Percentiles rank a stretch among this genome's conserved stretches.
phyloP scores from a whole-genome alignment of 2,329 filamentous ascomycete species.

The Ascochyta clinopodiicola region DNA sequence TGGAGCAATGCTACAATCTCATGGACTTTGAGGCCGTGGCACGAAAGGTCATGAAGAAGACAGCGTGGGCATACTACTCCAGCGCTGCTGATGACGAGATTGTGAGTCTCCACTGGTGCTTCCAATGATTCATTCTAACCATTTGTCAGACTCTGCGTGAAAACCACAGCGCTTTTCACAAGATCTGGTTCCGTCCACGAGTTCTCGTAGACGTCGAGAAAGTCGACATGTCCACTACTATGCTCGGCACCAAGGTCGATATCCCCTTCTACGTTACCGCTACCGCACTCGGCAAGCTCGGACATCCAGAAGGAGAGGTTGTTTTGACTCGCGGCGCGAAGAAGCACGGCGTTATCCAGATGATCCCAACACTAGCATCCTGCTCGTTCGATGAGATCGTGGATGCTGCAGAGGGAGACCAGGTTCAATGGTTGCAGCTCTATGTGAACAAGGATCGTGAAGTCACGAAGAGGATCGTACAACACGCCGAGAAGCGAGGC shows the following conservation, averaged over 20 bases:
- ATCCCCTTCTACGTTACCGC: slow-evolving; percentile 97
- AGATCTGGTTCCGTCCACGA: slow-evolving; percentile 94
- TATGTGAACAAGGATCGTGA: slow-evolving; percentile 94
- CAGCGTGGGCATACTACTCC: slow-evolving; percentile 97
- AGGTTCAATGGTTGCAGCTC: slow-evolving; percentile 95
- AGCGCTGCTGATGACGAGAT: slow-evolving; percentile 91
- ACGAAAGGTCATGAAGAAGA: slow-evolving; percentile 89
- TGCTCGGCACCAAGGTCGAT: slow-evolving; percentile 84
- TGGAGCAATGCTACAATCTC: slow-evolving; percentile 55
- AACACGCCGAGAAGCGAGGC: slow-evolving; percentile 88
- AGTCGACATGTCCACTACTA: slow-evolving; percentile 86
- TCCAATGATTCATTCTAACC: slow-evolving; percentile 20
- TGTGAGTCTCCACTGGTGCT: slow-evolving; percentile 55
- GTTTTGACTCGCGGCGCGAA: slow-evolving; percentile 82
- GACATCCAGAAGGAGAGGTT: slow-evolving; percentile 92
- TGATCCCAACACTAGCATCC: slow-evolving; percentile 96
- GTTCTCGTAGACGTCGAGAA: slow-evolving; percentile 88
- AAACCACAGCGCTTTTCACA: slow-evolving; percentile 95
- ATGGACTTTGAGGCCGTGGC: slow-evolving; percentile 94
- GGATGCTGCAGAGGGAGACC: slow-evolving; percentile 78
- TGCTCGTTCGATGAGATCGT: slow-evolving; percentile 98
- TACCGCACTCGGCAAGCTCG: slow-evolving; percentile 93
- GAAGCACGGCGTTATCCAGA: slow-evolving; percentile 91
- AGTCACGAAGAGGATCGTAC: slow-evolving; percentile 87
- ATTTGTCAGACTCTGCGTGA: slow-evolving; percentile 79